Conservation (phyloP, 306 rosid genomes). For the Casuarina glauca region DNA sequence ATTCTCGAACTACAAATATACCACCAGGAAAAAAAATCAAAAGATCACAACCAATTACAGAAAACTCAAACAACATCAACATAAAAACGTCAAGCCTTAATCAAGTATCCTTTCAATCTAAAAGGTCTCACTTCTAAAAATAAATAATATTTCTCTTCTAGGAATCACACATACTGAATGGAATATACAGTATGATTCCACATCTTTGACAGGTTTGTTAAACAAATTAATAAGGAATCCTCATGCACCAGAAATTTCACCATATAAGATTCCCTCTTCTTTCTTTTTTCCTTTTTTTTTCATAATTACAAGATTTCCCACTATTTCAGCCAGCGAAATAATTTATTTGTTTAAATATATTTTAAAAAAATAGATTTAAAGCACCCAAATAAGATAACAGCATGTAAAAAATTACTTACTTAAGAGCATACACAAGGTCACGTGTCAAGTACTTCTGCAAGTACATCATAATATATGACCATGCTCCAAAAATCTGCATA, state of each 20-base stretch:
- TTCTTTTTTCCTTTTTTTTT: no score
- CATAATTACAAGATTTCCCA: no score
- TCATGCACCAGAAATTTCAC: not conserved
- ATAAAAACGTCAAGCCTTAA: not conserved
- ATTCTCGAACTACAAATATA: not conserved
- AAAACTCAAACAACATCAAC: not conserved
- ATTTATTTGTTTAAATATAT: no score
- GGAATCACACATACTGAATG: not conserved
- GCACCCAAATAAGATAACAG: conserved; percentile 5
- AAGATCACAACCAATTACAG: no score
- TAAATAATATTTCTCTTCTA: not conserved
- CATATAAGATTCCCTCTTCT: no score
- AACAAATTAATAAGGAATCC: not conserved
- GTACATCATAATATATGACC: conserved; percentile 82
- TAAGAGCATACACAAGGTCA: conserved; percentile 54
- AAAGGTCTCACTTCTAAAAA: not conserved
- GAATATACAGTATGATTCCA: not conserved
- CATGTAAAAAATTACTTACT: conserved; percentile 50
- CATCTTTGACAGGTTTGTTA: not conserved
- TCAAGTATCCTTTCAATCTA: not conserved
- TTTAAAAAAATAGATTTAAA: not conserved
- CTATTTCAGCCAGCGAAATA: no score
- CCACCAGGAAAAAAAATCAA: not conserved
- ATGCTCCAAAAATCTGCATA: conserved; percentile 77
- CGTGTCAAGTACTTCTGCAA: conserved; percentile 72